Conservation (phyloP, 192 early-diverging fungal genomes). For the Coemansia guatemalensis region DNA sequence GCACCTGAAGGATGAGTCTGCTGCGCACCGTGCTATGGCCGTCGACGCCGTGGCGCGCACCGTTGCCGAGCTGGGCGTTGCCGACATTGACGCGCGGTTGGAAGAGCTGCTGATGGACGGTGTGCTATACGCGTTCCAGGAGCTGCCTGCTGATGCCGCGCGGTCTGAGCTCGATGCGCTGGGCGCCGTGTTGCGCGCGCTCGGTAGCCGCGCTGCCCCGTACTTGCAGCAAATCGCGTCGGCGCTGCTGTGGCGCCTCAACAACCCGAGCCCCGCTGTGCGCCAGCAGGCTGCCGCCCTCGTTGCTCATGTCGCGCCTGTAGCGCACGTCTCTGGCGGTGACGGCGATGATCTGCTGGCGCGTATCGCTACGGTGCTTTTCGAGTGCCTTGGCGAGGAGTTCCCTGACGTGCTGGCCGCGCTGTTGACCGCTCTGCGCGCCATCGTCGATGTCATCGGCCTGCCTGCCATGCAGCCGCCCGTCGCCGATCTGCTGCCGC, state of each 20-base stretch:
- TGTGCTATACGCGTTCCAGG: conserved; percentile 97
- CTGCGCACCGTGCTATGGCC: conserved; percentile 93
- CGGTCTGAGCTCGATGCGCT: conserved; percentile 66
- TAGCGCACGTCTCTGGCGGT: conserved; percentile 93
- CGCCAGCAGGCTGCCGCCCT: conserved; percentile 98
- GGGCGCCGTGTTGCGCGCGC: conserved; percentile 72
- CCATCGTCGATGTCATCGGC: conserved; percentile 97
- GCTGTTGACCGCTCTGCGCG: conserved; percentile 87
- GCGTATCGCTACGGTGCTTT: conserved; percentile 89
- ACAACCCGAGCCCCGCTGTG: conserved; percentile 94
- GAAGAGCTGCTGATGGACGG: conserved; percentile 98
- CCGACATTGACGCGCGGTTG: conserved; percentile 88
- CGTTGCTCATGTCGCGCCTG: conserved; percentile 89
- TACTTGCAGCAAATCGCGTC: conserved; percentile 93
- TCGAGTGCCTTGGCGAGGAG: conserved; percentile 99
- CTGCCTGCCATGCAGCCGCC: conserved; percentile 98
- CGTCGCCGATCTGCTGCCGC: conserved; percentile 94
- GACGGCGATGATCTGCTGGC: conserved; percentile 96
- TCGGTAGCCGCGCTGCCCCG: conserved; percentile 88
- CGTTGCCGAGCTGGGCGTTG: conserved; percentile 70
- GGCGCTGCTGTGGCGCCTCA: conserved; percentile 94
- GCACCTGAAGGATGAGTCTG: conserved; percentile 93
- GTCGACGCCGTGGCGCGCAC: conserved; percentile 95
- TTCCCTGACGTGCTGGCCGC: conserved; percentile 98
- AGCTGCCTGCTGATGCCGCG: conserved; percentile 89